A percentile compares a stretch with the other conserved stretches of the same genome.
Conservation (phyloP, 768 basidiomycete species). For the Leccinum fibrillosum region DNA sequence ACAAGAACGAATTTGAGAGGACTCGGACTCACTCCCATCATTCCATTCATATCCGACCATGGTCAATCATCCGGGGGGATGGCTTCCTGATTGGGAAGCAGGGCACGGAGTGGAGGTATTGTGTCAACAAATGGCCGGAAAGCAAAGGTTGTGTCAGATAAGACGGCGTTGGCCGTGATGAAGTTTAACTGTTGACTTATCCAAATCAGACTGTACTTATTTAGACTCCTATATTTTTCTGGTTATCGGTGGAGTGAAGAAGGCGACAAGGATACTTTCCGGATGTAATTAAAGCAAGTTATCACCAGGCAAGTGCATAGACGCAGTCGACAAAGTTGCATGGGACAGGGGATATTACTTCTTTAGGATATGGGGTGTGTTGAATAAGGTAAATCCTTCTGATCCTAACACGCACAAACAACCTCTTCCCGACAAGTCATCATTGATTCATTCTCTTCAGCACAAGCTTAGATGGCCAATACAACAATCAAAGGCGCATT, state of each 20-base stretch:
- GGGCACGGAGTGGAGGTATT: neutral
- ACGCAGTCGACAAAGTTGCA: no score
- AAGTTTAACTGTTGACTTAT: neutral
- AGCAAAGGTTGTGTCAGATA: neutral
- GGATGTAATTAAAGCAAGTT: neutral
- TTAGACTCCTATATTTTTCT: neutral
- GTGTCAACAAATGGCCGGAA: neutral
- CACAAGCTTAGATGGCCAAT: constrained; percentile 67
- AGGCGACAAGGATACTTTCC: neutral
- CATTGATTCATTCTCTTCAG: neutral
- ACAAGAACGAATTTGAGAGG: no score
- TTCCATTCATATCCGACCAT: no score
- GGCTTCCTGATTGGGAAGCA: neutral
- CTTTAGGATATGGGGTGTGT: neutral
- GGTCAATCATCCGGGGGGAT: no score
- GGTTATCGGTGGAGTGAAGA: neutral
- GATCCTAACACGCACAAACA: constrained; percentile 25
- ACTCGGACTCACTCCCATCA: no score
- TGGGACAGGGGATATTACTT: neutral
- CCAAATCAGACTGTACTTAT: neutral
- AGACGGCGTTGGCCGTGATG: neutral
- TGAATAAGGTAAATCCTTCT: constrained; percentile 30
- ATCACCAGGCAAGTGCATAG: no score
- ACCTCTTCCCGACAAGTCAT: neutral
- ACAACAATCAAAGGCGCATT: constrained; percentile 84